These are phyloP conservation scores for Puccinia horiana DNA, from an alignment of 1,284 basidiomycete genomes.

Conservation along the genomic window DNA sequence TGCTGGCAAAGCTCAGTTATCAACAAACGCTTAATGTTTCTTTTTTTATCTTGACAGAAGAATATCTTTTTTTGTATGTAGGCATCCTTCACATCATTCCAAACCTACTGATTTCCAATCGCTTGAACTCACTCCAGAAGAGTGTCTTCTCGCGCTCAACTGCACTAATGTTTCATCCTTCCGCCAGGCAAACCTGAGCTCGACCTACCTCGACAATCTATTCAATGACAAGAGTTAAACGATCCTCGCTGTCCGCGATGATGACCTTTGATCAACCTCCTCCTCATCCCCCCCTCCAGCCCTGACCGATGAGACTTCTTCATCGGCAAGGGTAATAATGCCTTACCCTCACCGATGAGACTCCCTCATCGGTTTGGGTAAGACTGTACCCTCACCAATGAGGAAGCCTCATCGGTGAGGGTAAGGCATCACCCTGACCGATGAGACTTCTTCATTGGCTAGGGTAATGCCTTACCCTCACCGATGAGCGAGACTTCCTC, in stretches of 20 bases:
- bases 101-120: conserved; percentile 74
- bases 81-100: conserved; percentile 87
- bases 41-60: background rate
- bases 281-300: background rate
- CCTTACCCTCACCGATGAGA: too few relatives aligned
- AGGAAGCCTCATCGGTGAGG: too few relatives aligned
- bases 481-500: too few relatives aligned
- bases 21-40: background rate
- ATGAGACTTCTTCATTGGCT: too few relatives aligned
- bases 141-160: conserved; percentile 83
- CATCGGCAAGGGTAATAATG: too few relatives aligned
- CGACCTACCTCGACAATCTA: conserved; percentile 73
- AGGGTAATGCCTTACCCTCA: too few relatives aligned
- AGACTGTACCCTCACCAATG: too few relatives aligned
- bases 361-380: too few relatives aligned
- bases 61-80: conserved; percentile 53
- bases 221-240: conserved; percentile 66
- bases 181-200: conserved; percentile 74
- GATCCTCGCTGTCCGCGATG: conserved; percentile 84
- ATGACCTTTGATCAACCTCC: conserved; percentile 73
- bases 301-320: too few relatives aligned
- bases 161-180: conserved; percentile 83
- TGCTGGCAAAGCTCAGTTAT: conserved; percentile 71
- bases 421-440: too few relatives aligned
- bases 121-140: conserved; percentile 85